Evolutionary conservation across 2,329 filamentous ascomycete species (phyloP).

Genomic region (Colletotrichum filicis): DNA sequence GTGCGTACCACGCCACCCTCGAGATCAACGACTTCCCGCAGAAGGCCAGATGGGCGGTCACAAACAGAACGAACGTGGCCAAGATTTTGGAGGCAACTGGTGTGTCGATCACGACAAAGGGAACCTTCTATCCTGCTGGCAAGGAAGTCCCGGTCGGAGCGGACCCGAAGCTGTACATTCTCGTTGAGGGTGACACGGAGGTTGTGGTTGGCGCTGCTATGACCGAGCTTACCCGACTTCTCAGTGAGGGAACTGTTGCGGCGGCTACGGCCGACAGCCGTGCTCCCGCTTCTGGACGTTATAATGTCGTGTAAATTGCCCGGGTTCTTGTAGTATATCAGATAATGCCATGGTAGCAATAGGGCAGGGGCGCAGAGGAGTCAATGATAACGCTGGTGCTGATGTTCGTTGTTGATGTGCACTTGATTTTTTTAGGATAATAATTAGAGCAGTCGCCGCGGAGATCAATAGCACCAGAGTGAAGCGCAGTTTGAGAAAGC

Average conservation of each 20-base stretch:
- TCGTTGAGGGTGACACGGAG: conserved; percentile 97
- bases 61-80: conserved; percentile 96
- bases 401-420: background rate
- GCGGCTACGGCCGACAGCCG: conserved; percentile 88
- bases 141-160: conserved; percentile 81
- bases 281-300: conserved; percentile 82
- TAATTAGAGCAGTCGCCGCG: background rate
- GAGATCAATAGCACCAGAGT: background rate
- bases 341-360: background rate
- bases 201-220: conserved; percentile 91
- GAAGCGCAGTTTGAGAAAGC: background rate
- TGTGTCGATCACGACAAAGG: conserved; percentile 97
- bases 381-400: background rate
- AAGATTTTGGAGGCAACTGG: conserved; percentile 97
- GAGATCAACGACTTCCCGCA: conserved; percentile 99
- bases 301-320: conserved; percentile 77
- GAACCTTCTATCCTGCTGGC: conserved; percentile 85
- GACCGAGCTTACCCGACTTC: conserved; percentile 85
- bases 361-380: background rate
- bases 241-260: conserved; percentile 91
- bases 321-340: conserved; percentile 1
- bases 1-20: conserved; percentile 94
- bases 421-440: background rate
- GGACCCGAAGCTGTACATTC: conserved; percentile 95
- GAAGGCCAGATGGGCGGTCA: conserved; percentile 98